A percentile compares a stretch with the other conserved stretches of the same genome.
Evolutionary conservation across 306 rosid genomes (phyloP).

Genomic region (Cucumis cinereus): DNA sequence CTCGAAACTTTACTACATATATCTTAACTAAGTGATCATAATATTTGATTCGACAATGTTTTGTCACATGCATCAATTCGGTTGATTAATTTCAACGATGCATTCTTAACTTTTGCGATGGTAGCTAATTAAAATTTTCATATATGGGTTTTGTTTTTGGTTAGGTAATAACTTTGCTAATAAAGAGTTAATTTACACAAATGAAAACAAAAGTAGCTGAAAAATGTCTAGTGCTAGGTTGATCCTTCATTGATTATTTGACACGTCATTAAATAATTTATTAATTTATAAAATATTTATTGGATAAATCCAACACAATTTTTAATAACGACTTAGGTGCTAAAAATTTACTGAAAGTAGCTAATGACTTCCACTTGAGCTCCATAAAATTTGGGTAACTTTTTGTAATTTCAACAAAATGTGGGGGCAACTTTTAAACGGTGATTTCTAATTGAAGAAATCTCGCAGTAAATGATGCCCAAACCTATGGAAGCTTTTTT

Average conservation of each 20-base stretch:
- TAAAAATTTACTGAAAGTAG: too few species aligned
- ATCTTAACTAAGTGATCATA: too few species aligned
- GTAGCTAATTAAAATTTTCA: neutral
- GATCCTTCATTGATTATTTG: too few species aligned
- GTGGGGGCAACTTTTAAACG: neutral
- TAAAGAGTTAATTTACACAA: neutral
- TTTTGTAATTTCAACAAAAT: neutral
- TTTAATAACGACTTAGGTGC: too few species aligned
- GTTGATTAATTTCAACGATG: neutral
- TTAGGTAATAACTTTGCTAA: neutral
- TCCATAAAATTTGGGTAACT: neutral
- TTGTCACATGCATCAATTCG: neutral
- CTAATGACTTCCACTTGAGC: neutral
- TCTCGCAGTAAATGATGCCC: neutral
- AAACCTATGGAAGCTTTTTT: neutral
- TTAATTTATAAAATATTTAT: too few species aligned
- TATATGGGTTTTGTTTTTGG: neutral
- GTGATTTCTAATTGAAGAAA: neutral
- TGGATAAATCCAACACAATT: too few species aligned
- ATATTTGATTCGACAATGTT: neutral
- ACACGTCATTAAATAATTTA: too few species aligned
- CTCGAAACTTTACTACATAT: too few species aligned
- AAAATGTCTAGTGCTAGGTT: too few species aligned
- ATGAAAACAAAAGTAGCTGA: neutral
- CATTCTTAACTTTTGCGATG: neutral